phyloP scores from a whole-genome alignment of 2,329 filamentous ascomycete genomes.

The Scedosporium dehoogii region DNA sequence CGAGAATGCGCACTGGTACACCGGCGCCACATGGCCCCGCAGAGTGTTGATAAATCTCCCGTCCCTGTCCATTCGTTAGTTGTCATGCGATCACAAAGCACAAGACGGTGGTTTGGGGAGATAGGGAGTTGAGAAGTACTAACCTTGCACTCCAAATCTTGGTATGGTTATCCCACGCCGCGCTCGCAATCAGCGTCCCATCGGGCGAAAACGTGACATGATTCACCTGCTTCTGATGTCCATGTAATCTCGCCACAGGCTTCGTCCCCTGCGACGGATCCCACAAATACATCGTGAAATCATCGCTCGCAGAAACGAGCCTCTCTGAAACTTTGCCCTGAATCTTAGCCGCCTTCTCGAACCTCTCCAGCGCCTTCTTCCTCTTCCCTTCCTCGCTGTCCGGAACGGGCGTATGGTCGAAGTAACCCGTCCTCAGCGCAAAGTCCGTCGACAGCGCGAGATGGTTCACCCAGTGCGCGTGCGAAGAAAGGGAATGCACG shows the following conservation, averaged over 20 bases:
- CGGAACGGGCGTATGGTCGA: constrained; percentile 69
- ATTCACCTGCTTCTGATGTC: constrained; percentile 95
- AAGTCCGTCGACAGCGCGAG: constrained; percentile 90
- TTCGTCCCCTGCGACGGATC: constrained; percentile 70
- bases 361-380: constrained; percentile 67
- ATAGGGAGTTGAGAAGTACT: constrained; percentile 10
- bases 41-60: constrained; percentile 78
- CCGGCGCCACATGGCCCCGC: constrained; percentile 77
- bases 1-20: constrained; percentile 88
- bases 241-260: constrained; percentile 77
- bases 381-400: constrained; percentile 59
- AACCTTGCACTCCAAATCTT: constrained; percentile 81
- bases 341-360: constrained; percentile 73
- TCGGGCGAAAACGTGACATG: constrained; percentile 92
- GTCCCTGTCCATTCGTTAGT: constrained; percentile 30
- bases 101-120: background rate
- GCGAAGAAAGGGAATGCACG: constrained; percentile 66
- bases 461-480: constrained; percentile 94
- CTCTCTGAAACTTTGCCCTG: constrained; percentile 71
- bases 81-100: background rate
- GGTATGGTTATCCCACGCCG: constrained; percentile 88
- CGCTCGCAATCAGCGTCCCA: constrained; percentile 75
- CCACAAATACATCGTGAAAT: constrained; percentile 96
- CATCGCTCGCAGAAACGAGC: constrained; percentile 83
- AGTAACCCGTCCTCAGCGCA: constrained; percentile 73